Conservation (phyloP, 495 filamentous ascomycete genomes). For the Friedmanniomyces simplex region DNA sequence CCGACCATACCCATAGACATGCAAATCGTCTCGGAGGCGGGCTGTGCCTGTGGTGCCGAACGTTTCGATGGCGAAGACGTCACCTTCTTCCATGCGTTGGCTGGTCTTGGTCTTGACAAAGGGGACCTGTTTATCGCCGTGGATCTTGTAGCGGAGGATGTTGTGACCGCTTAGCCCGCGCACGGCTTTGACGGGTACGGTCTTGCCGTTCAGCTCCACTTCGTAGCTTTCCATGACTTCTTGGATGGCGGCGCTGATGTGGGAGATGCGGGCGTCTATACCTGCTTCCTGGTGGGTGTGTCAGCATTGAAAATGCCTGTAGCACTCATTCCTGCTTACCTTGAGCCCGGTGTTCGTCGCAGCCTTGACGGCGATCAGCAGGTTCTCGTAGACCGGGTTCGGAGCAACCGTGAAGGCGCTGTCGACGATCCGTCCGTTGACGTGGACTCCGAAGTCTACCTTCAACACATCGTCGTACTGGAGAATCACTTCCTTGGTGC, state of each 20-base stretch:
- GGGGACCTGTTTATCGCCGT: slow-evolving; percentile 80
- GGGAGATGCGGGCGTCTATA: slow-evolving; percentile 67
- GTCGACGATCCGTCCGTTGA: slow-evolving; percentile 86
- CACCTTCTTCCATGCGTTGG: slow-evolving; percentile 75
- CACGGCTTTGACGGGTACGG: slow-evolving; percentile 73
- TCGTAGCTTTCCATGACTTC: slow-evolving; percentile 88
- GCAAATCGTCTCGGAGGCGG: slow-evolving; percentile 67
- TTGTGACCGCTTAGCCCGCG: slow-evolving; percentile 84
- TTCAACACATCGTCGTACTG: slow-evolving; percentile 83
- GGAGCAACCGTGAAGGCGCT: slow-evolving; percentile 87
- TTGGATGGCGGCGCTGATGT: slow-evolving; percentile 69
- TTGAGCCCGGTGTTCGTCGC: slow-evolving; percentile 80
- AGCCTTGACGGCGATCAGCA: slow-evolving; percentile 71
- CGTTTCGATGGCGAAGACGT: slow-evolving; percentile 87
- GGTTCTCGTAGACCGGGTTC: slow-evolving; percentile 73
- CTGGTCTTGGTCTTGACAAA: slow-evolving; percentile 78
- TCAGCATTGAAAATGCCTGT: neutral
- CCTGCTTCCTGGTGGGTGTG: slow-evolving; percentile 50
- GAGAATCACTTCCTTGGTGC: slow-evolving; percentile 65
- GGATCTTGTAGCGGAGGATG: slow-evolving; percentile 76
- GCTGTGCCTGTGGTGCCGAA: slow-evolving; percentile 90
- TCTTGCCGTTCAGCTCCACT: slow-evolving; percentile 64
- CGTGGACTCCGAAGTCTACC: slow-evolving; percentile 84
- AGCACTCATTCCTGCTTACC: slow-evolving; percentile 15
- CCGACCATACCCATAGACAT: slow-evolving; percentile 41